These are phyloP conservation scores for Russula sp. DNA, from an alignment of 768 basidiomycete genomes.

Conservation along the genomic window DNA sequence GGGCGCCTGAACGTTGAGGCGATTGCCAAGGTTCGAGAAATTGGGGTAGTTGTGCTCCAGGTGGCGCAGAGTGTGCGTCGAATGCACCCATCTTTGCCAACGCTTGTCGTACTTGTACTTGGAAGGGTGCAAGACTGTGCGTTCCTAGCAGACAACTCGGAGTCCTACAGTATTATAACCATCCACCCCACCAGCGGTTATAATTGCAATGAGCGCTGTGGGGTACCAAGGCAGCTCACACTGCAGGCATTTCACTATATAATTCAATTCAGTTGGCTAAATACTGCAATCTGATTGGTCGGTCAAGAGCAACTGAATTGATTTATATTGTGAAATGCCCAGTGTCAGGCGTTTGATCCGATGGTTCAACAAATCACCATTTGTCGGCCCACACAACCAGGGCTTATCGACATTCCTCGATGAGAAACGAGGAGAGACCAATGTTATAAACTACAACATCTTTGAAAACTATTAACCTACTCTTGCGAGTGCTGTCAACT, in stretches of 20 bases:
- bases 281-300: too few relatives aligned
- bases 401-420: background rate
- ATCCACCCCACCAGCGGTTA: background rate
- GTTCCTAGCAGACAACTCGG: too few relatives aligned
- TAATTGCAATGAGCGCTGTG: too few relatives aligned
- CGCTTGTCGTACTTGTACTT: too few relatives aligned
- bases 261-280: too few relatives aligned
- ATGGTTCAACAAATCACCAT: background rate
- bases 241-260: too few relatives aligned
- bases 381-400: background rate
- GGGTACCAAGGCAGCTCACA: background rate
- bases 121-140: too few relatives aligned
- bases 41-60: slow-evolving; percentile 4
- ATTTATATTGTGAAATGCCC: too few relatives aligned
- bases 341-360: background rate
- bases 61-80: background rate
- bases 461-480: slow-evolving; percentile 5
- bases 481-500: background rate
- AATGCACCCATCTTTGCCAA: background rate
- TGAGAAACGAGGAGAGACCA: background rate
- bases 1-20: background rate
- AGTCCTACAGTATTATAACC: background rate
- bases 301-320: too few relatives aligned
- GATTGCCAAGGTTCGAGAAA: slow-evolving; percentile 19
- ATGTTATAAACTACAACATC: slow-evolving; percentile 9